phyloP scores from a whole-genome alignment of 495 filamentous ascomycete genomes.

The Aspergillus heteromorphus region DNA sequence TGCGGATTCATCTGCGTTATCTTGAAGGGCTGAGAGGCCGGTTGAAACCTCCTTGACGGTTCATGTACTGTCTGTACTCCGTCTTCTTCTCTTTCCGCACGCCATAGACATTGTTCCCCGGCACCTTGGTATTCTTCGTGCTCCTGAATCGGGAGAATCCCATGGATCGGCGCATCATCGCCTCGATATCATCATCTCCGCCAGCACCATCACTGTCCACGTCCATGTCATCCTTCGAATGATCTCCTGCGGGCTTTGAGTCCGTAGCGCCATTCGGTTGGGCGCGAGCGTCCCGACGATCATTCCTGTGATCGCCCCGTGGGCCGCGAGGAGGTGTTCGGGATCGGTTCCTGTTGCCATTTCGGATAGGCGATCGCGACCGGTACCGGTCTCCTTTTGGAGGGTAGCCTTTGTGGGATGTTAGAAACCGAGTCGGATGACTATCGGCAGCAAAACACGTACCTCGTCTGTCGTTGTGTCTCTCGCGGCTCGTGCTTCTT shows the following conservation, averaged over 20 bases:
- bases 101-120: constrained; percentile 79
- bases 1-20: constrained; percentile 11
- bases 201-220: constrained; percentile 45
- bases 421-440: constrained; percentile 9
- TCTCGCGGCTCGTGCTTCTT: constrained; percentile 44
- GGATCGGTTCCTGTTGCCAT: constrained; percentile 31
- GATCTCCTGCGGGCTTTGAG: constrained; percentile 7
- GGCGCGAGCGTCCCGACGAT: constrained; percentile 28
- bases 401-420: constrained; percentile 19
- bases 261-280: constrained; percentile 24
- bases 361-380: constrained; percentile 42
- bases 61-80: constrained; percentile 98
- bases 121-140: constrained; percentile 86
- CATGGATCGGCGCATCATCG: constrained; percentile 76
- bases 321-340: constrained; percentile 34
- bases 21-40: constrained; percentile 68
- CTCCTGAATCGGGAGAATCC: constrained; percentile 81
- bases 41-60: constrained; percentile 94
- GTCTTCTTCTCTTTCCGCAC: constrained; percentile 93
- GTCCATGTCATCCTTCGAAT: constrained; percentile 36
- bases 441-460: constrained; percentile 2
- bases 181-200: constrained; percentile 63
- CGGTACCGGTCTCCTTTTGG: constrained; percentile 35
- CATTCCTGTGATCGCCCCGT: constrained; percentile 27
- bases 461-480: constrained; percentile 40